Evolutionary conservation across 129 eudicot species (phyloP).

Genomic region (Glebionis coronaria): DNA sequence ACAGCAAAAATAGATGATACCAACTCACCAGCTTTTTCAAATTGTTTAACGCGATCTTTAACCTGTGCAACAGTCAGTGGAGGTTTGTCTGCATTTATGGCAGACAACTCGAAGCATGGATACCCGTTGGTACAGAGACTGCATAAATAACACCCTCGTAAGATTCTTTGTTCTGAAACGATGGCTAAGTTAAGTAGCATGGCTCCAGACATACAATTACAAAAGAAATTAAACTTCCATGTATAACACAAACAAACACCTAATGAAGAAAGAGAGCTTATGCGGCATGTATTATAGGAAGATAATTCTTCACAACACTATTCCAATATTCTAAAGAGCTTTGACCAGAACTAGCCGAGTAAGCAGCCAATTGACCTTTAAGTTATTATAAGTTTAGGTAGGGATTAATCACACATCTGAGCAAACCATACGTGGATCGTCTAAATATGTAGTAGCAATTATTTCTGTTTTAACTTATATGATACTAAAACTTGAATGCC

Average conservation of each 20-base stretch:
- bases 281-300: neutral
- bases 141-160: conserved; percentile 28
- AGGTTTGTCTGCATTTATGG: conserved; percentile 94
- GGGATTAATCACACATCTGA: too few species aligned
- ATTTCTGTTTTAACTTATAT: neutral
- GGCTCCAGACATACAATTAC: neutral
- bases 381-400: too few species aligned
- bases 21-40: conserved; percentile 81
- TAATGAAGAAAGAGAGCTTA: neutral
- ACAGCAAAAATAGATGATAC: neutral
- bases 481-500: neutral
- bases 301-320: neutral
- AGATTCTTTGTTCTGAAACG: neutral
- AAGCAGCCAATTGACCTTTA: conserved; percentile 1
- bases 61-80: conserved; percentile 70
- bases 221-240: neutral
- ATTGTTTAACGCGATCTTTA: conserved; percentile 79
- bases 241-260: neutral
- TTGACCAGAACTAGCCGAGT: neutral
- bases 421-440: neutral
- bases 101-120: conserved; percentile 95
- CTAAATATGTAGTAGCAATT: too few species aligned
- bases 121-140: conserved; percentile 77
- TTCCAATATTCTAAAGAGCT: neutral
- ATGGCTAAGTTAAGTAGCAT: neutral